Percentiles rank a stretch among this genome's conserved stretches.
phyloP scores from a whole-genome alignment of 345 rosid species.

The Reutealis trisperma region DNA sequence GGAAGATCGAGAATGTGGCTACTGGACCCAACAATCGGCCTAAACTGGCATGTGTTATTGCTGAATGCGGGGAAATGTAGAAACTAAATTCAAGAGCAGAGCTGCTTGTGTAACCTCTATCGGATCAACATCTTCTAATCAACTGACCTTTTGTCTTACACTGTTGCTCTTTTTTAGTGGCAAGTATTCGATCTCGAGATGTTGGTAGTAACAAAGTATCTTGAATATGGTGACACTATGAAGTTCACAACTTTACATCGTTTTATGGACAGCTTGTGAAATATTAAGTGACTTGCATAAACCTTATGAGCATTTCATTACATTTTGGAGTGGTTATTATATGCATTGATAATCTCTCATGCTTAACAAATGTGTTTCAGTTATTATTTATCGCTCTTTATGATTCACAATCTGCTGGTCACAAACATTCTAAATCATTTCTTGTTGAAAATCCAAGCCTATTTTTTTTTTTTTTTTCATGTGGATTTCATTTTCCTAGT shows the following conservation, averaged over 20 bases:
- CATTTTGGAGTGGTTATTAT: background rate
- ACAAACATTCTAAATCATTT: too few species aligned
- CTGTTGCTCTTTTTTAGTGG: background rate
- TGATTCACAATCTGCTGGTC: background rate
- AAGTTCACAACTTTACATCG: background rate
- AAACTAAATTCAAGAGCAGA: background rate
- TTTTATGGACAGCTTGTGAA: background rate
- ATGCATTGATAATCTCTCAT: background rate
- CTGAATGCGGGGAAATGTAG: constrained; percentile 97
- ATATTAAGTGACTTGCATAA: background rate
- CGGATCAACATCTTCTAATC: background rate
- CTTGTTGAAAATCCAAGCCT: too few species aligned
- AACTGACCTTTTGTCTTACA: background rate
- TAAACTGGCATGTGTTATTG: constrained; percentile 69
- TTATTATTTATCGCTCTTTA: background rate
- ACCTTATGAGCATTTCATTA: background rate
- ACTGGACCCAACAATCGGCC: constrained; percentile 91
- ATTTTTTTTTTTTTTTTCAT: too few species aligned
- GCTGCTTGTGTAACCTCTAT: background rate
- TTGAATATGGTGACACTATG: background rate
- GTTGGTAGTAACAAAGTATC: background rate
- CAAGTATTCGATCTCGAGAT: background rate
- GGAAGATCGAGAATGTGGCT: constrained; percentile 97
- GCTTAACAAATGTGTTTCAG: too few species aligned
- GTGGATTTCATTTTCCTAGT: too few species aligned